Evolutionary conservation across 2,329 filamentous ascomycete species (phyloP).

Genomic region (Coleophoma cylindrospora): DNA sequence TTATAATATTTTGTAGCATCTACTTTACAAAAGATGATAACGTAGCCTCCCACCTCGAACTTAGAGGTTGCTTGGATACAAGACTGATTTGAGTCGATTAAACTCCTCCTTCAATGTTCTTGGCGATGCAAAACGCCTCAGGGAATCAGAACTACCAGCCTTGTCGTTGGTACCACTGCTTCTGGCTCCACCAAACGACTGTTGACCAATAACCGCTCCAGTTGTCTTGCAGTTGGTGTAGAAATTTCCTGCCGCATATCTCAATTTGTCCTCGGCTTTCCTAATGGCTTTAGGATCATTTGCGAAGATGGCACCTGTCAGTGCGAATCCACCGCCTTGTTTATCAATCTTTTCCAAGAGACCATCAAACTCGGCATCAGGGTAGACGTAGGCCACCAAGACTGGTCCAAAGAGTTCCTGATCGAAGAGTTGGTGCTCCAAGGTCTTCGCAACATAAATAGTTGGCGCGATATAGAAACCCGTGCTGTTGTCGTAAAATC

Average conservation of each 20-base stretch:
- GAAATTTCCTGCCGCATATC: conserved; percentile 75
- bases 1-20: no score
- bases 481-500: conserved; percentile 69
- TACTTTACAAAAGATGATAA: no score
- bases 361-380: conserved; percentile 57
- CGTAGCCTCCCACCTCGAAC: no score
- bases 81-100: conserved; percentile 16
- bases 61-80: neutral
- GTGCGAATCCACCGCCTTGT: conserved; percentile 47
- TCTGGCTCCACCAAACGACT: conserved; percentile 65
- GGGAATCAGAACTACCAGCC: conserved; percentile 60
- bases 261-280: conserved; percentile 64
- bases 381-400: conserved; percentile 70
- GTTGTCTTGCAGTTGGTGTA: conserved; percentile 84
- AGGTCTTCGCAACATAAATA: conserved; percentile 70
- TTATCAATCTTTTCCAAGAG: conserved; percentile 67
- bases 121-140: conserved; percentile 62
- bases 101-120: conserved; percentile 75
- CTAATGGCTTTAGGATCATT: conserved; percentile 60
- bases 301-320: conserved; percentile 74
- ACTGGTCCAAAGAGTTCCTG: conserved; percentile 82
- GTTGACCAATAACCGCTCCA: conserved; percentile 67
- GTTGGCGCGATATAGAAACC: conserved; percentile 85
- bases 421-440: conserved; percentile 67
- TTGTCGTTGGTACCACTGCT: conserved; percentile 71